These are phyloP conservation scores for Sinapis alba DNA, from an alignment of 441 rosid species.

Conservation along the genomic window DNA sequence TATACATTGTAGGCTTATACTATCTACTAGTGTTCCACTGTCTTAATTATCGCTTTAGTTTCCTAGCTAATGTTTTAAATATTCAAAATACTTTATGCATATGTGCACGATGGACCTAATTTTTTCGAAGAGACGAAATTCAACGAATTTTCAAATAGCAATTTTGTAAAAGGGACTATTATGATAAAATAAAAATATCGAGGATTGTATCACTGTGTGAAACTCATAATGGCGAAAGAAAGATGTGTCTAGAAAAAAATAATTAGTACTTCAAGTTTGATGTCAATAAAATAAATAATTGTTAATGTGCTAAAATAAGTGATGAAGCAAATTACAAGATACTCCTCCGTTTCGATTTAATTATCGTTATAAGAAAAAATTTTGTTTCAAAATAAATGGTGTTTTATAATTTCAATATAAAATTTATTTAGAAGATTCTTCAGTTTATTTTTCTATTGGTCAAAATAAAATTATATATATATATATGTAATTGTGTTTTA, in stretches of 20 bases:
- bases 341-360: too few species aligned
- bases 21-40: background rate
- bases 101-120: background rate
- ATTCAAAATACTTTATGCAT: background rate
- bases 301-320: too few species aligned
- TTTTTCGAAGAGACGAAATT: background rate
- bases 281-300: too few species aligned
- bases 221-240: constrained; percentile 6
- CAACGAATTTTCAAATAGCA: background rate
- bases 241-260: background rate
- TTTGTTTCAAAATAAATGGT: too few species aligned
- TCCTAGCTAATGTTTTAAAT: background rate
- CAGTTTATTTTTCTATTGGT: too few species aligned
- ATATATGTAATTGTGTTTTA: too few species aligned
- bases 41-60: background rate
- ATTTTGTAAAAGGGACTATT: background rate
- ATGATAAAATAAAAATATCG: background rate
- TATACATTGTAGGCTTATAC: background rate
- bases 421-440: too few species aligned
- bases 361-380: too few species aligned
- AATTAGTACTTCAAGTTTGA: background rate
- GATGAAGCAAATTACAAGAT: too few species aligned
- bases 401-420: too few species aligned
- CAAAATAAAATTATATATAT: too few species aligned
- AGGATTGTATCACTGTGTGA: background rate